Percentiles rank a stretch among this genome's conserved stretches.
These are phyloP conservation scores for Flaveria linearis DNA, from an alignment of 129 eudicot species.

Conservation along the genomic window DNA sequence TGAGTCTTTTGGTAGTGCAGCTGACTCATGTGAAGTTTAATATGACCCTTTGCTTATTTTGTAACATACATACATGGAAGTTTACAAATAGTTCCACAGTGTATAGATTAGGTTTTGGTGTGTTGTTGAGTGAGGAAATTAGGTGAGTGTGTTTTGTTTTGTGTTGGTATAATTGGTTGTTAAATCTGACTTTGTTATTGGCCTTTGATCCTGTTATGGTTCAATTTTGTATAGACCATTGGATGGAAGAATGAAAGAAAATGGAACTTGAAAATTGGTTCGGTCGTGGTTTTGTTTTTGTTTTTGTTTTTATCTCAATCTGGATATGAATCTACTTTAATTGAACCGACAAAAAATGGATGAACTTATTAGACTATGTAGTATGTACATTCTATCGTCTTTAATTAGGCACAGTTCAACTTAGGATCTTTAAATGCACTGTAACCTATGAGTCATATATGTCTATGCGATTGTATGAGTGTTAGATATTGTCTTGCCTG, in stretches of 20 bases:
- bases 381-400: too few relatives aligned
- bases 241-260: not conserved
- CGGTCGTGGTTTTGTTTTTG: not conserved
- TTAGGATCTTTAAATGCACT: too few relatives aligned
- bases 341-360: too few relatives aligned
- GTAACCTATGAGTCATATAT: too few relatives aligned
- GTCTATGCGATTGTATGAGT: too few relatives aligned
- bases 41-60: slow-evolving; percentile 24
- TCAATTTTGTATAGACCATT: slow-evolving; percentile 22
- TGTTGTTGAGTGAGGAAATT: slow-evolving; percentile 33
- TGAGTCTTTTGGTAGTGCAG: slow-evolving; percentile 67
- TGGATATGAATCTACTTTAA: too few relatives aligned
- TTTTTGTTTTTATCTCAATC: too few relatives aligned
- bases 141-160: slow-evolving; percentile 25
- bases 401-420: too few relatives aligned
- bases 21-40: slow-evolving; percentile 58
- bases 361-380: too few relatives aligned
- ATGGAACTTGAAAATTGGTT: not conserved
- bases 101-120: slow-evolving; percentile 31
- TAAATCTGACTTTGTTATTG: slow-evolving; percentile 23
- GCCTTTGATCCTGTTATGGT: slow-evolving; percentile 13
- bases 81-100: slow-evolving; percentile 24
- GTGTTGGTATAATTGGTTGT: slow-evolving; percentile 31
- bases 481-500: too few relatives aligned
- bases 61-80: slow-evolving; percentile 37